Conservation (phyloP, 2,329 filamentous ascomycete species). For the Cladosporium colombiae region DNA sequence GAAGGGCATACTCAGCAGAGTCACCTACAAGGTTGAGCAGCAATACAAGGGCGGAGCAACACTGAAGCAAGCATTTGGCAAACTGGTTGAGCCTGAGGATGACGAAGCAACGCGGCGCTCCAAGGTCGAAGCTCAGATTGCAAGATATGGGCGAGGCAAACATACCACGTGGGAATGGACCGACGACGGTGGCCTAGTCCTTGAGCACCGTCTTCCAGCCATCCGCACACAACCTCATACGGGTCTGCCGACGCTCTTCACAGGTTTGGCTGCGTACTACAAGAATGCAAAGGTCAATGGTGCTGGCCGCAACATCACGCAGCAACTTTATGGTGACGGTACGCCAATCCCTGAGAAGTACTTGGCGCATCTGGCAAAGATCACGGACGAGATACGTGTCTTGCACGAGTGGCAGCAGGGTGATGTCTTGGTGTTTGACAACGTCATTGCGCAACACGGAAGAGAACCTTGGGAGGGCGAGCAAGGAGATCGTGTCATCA, state of each 20-base stretch:
- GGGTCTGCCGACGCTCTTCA: conserved; percentile 50
- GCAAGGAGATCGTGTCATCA: conserved; percentile 48
- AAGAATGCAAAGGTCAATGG: conserved; percentile 38
- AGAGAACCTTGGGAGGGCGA: conserved; percentile 52
- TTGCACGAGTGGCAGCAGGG: conserved; percentile 51
- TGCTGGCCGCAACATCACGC: conserved; percentile 38
- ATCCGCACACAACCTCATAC: conserved; percentile 51
- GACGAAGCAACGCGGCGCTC: conserved; percentile 42
- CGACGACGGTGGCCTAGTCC: conserved; percentile 42
- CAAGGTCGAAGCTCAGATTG: conserved; percentile 54
- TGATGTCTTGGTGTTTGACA: conserved; percentile 53
- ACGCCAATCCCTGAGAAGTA: conserved; percentile 51
- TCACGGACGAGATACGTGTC: conserved; percentile 53
- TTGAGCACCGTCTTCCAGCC: conserved; percentile 50
- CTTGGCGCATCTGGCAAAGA: conserved; percentile 44
- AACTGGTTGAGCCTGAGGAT: conserved; percentile 48
- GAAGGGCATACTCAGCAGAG: conserved; percentile 48
- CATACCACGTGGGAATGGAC: conserved; percentile 53
- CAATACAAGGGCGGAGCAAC: conserved; percentile 53
- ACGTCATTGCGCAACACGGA: conserved; percentile 53
- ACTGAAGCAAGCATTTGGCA: conserved; percentile 50
- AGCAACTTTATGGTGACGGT: conserved; percentile 50
- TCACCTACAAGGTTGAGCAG: conserved; percentile 46
- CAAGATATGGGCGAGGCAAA: conserved; percentile 47
- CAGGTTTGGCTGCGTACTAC: conserved; percentile 49